Evolutionary conservation across 768 basidiomycete genomes (phyloP).

Genomic region (Artomyces pyxidatus): DNA sequence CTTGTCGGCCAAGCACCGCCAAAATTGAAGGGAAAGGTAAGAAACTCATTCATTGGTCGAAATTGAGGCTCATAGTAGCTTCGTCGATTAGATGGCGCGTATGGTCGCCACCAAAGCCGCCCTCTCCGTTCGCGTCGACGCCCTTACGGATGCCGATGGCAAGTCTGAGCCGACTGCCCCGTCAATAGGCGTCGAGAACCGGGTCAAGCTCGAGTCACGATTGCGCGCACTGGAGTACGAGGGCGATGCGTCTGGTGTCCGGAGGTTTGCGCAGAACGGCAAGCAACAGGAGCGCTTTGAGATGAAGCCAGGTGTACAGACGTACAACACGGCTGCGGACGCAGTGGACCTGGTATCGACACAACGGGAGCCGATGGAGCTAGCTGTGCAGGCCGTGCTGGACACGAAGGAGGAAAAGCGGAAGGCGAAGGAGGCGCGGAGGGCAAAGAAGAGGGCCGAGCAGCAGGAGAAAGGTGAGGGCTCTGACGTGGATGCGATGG

Average conservation of each 20-base stretch:
- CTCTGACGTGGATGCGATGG: constrained; percentile 33
- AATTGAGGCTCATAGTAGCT: constrained; percentile 1
- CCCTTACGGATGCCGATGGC: constrained; percentile 84
- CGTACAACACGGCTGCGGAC: constrained; percentile 85
- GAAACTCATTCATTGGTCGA: constrained; percentile 5
- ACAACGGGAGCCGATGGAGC: constrained; percentile 72
- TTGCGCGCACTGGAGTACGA: constrained; percentile 84
- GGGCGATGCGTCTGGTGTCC: constrained; percentile 62
- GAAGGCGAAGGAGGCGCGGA: constrained; percentile 70
- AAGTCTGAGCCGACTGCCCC: constrained; percentile 80
- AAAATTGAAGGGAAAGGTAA: constrained; percentile 93
- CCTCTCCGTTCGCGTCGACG: constrained; percentile 95
- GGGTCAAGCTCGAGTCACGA: constrained; percentile 91
- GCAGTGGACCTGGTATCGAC: constrained; percentile 77
- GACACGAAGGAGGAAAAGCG: constrained; percentile 88
- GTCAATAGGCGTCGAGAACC: constrained; percentile 87
- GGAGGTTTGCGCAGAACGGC: constrained; percentile 51
- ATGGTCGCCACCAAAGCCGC: constrained; percentile 99
- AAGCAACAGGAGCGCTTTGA: constrained; percentile 75
- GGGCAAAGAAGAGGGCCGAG: constrained; percentile 53
- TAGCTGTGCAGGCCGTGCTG: constrained; percentile 63
- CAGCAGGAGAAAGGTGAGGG: constrained; percentile 38
- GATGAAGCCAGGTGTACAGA: constrained; percentile 68
- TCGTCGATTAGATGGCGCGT: constrained; percentile 77
- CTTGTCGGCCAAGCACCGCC: constrained; percentile 95